Conservation (phyloP, 306 rosid species). For the Cicer pinnatifidum region DNA sequence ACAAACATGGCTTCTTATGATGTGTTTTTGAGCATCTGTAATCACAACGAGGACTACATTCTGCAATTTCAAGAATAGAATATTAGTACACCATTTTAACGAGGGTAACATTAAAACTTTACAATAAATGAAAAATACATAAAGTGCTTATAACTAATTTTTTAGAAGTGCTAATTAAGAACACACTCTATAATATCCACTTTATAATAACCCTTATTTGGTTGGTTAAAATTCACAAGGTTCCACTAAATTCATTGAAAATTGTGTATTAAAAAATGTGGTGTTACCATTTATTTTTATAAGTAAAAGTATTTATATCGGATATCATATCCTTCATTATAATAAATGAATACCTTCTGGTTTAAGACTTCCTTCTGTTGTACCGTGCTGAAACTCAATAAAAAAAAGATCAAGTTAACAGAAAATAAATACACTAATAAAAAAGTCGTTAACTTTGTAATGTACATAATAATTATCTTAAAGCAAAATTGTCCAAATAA, state of each 20-base stretch:
- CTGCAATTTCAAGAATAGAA: constrained; percentile 46
- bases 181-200: no score
- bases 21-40: constrained; percentile 69
- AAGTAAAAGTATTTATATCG: neutral
- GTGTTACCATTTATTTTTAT: no score
- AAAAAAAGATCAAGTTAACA: constrained; percentile 18
- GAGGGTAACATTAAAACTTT: no score
- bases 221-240: neutral
- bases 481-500: neutral
- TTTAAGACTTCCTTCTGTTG: constrained; percentile 73
- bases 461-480: neutral
- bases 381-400: constrained; percentile 55
- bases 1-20: constrained; percentile 70
- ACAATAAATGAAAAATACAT: neutral
- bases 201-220: no score
- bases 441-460: neutral
- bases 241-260: no score
- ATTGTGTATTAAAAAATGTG: no score
- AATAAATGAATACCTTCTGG: constrained; percentile 56
- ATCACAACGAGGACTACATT: constrained; percentile 56
- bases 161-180: no score
- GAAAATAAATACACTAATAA: neutral
- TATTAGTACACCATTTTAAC: neutral
- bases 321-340: neutral
- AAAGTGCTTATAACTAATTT: neutral